A percentile compares a stretch with the other conserved stretches of the same genome.
Conservation (phyloP, 345 rosid genomes). For the Excoecaria cochinchinensis region DNA sequence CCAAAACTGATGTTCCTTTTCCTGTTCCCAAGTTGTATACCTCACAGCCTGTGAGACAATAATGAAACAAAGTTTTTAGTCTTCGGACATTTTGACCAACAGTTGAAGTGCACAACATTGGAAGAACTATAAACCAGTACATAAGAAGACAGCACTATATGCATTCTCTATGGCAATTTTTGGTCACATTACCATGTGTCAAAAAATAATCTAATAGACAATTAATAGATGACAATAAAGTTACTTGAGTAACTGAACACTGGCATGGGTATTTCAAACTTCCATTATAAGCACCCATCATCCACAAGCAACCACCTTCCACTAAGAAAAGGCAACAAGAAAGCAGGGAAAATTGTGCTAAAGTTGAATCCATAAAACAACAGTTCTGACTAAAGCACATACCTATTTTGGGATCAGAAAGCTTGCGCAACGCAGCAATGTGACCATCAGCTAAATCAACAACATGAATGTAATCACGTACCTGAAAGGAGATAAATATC, state of each 20-base stretch:
- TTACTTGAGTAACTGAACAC: background rate
- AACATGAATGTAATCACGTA: constrained; percentile 95
- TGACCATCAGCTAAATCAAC: constrained; percentile 94
- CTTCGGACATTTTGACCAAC: background rate
- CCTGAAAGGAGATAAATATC: constrained; percentile 41
- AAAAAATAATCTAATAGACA: background rate
- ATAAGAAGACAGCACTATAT: background rate
- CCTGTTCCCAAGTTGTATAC: constrained; percentile 97
- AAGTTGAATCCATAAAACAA: background rate
- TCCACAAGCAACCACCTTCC: background rate
- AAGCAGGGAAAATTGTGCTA: background rate
- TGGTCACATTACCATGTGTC: background rate
- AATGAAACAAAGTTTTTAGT: background rate
- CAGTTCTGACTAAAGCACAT: constrained; percentile 1
- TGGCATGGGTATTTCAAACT: background rate
- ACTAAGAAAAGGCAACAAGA: background rate
- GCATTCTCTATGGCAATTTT: background rate
- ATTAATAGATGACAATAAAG: background rate
- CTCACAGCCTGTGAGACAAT: constrained; percentile 61
- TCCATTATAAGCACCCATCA: background rate
- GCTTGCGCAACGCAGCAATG: constrained; percentile 77
- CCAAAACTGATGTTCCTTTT: constrained; percentile 91
- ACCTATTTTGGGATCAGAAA: constrained; percentile 66
- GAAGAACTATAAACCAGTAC: background rate
- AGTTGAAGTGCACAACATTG: background rate